Evolutionary conservation across 106 monocot genomes (phyloP).

Genomic region (Posidonia australis): DNA sequence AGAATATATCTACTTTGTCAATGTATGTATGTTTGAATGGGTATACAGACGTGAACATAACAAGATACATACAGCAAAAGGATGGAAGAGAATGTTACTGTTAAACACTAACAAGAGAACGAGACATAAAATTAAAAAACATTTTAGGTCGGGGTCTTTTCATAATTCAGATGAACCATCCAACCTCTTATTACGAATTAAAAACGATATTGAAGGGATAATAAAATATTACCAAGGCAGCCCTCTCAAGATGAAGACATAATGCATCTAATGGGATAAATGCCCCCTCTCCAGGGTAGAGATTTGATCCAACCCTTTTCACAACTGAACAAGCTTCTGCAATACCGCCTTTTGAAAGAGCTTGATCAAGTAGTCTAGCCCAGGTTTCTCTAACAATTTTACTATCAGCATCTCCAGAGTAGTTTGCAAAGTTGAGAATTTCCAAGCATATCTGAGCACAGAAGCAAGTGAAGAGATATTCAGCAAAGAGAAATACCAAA

Average conservation of each 20-base stretch:
- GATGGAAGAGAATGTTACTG: too few relatives aligned
- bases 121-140: too few relatives aligned
- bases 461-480: constrained; percentile 3
- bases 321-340: constrained; percentile 86
- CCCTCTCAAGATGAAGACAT: constrained; percentile 96
- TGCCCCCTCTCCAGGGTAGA: constrained; percentile 83
- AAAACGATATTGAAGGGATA: too few relatives aligned
- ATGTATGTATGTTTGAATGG: too few relatives aligned
- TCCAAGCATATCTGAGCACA: constrained; percentile 76
- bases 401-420: constrained; percentile 90
- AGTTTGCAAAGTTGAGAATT: constrained; percentile 95
- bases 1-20: too few relatives aligned
- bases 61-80: too few relatives aligned
- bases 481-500: neutral
- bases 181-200: too few relatives aligned
- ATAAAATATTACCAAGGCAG: constrained; percentile 58
- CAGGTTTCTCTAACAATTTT: constrained; percentile 88
- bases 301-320: constrained; percentile 77
- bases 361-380: constrained; percentile 89
- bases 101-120: too few relatives aligned
- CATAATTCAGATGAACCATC: too few relatives aligned
- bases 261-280: constrained; percentile 73
- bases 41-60: too few relatives aligned
- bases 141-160: too few relatives aligned
- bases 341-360: constrained; percentile 82